phyloP scores from a whole-genome alignment of 352 stramenopile genomes.

The Globisporangium perplexum region DNA sequence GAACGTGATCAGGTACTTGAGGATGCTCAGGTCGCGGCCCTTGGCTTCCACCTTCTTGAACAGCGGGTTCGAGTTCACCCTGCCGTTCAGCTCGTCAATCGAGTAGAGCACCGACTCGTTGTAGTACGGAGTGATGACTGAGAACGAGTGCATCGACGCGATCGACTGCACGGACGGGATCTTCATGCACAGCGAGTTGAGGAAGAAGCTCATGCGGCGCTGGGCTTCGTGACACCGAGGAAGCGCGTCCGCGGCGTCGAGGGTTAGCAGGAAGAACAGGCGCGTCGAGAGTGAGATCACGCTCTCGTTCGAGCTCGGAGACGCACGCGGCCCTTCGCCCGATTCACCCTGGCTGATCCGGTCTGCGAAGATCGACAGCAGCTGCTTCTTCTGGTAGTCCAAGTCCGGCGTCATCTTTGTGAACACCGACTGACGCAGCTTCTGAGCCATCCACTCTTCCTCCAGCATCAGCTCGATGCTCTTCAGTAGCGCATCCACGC shows the following conservation, averaged over 20 bases:
- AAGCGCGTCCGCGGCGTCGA: conserved; percentile 77
- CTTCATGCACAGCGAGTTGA: conserved; percentile 86
- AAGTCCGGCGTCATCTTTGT: conserved; percentile 73
- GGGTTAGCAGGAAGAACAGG: conserved; percentile 79
- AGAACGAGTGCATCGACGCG: conserved; percentile 85
- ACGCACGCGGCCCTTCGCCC: conserved; percentile 34
- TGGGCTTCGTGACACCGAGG: conserved; percentile 81
- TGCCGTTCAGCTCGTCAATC: conserved; percentile 77
- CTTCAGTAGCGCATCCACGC: conserved; percentile 72
- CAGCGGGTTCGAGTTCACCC: conserved; percentile 76
- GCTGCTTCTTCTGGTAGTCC: conserved; percentile 70
- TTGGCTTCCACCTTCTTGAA: conserved; percentile 86
- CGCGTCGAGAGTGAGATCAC: conserved; percentile 73
- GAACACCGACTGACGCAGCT: conserved; percentile 73
- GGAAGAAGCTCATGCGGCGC: conserved; percentile 87
- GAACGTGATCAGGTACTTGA: conserved; percentile 88
- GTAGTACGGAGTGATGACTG: conserved; percentile 87
- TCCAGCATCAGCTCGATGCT: conserved; percentile 83
- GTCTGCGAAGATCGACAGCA: conserved; percentile 72
- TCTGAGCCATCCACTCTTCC: conserved; percentile 84
- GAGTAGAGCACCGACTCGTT: conserved; percentile 86
- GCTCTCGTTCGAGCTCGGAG: conserved; percentile 73
- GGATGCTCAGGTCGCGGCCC: conserved; percentile 77
- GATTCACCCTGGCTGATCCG: conserved; percentile 52
- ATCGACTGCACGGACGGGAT: conserved; percentile 83